phyloP scores from a whole-genome alignment of 495 filamentous ascomycete genomes.

The Hypoxylon subgilvum region DNA sequence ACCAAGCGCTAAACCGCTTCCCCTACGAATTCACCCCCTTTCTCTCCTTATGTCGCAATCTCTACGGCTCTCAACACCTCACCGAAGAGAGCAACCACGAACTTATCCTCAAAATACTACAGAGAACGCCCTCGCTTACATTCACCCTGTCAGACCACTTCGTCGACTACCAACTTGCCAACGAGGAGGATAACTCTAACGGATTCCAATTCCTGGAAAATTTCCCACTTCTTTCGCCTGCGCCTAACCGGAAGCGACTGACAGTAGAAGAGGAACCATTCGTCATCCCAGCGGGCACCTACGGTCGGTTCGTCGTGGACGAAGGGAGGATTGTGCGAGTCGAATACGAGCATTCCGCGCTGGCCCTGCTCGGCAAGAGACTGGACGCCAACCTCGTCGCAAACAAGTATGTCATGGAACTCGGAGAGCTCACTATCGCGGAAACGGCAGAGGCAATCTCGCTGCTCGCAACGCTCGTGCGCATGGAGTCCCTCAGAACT shows the following conservation, averaged over 20 bases:
- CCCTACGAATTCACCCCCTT: conserved; percentile 89
- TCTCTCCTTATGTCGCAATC: conserved; percentile 54
- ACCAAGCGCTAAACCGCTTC: conserved; percentile 72
- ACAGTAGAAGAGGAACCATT: conserved; percentile 49
- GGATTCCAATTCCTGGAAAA: conserved; percentile 60
- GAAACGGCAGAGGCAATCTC: conserved; percentile 51
- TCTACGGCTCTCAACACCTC: conserved; percentile 43
- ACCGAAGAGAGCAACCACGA: conserved; percentile 59
- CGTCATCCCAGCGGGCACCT: conserved; percentile 65
- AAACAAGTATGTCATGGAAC: conserved; percentile 42
- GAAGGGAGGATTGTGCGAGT: conserved; percentile 60
- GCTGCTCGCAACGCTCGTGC: conserved; percentile 50
- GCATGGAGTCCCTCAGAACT: conserved; percentile 44
- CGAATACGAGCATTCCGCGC: conserved; percentile 74
- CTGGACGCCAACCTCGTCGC: conserved; percentile 61
- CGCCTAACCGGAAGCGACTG: conserved; percentile 37
- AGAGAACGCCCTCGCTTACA: conserved; percentile 72
- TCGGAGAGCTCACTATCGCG: conserved; percentile 43
- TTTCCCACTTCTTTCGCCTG: conserved; percentile 59
- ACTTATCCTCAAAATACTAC: conserved; percentile 61
- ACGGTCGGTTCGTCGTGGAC: conserved; percentile 73
- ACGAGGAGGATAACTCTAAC: conserved; percentile 84
- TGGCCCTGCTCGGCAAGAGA: conserved; percentile 78
- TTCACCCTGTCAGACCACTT: conserved; percentile 70
- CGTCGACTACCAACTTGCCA: conserved; percentile 71